These are phyloP conservation scores for Solanum etuberosum DNA, from an alignment of 257 asterid species.

Conservation along the genomic window DNA sequence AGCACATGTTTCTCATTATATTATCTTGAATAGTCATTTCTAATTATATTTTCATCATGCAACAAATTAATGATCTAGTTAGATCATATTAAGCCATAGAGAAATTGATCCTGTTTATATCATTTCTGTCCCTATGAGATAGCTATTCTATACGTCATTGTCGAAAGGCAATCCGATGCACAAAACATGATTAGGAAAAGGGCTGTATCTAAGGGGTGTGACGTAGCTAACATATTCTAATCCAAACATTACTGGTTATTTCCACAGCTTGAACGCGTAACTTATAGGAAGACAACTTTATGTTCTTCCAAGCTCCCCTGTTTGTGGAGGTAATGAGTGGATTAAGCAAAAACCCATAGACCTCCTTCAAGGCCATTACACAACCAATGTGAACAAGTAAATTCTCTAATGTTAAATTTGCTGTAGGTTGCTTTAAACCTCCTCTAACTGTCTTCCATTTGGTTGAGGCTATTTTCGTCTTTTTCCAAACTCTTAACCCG, in stretches of 20 bases:
- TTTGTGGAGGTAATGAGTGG: not conserved
- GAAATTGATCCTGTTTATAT: not conserved
- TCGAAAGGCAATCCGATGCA: no score
- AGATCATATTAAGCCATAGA: not conserved
- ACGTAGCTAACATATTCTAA: no score
- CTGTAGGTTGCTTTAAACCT: not conserved
- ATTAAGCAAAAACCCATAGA: no score
- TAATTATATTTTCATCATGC: not conserved
- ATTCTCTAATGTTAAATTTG: no score
- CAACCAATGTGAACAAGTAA: no score
- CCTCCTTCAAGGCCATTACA: not conserved
- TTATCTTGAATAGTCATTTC: not conserved
- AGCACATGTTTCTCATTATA: not conserved
- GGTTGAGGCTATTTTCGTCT: not conserved
- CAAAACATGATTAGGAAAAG: no score
- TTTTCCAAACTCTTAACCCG: not conserved
- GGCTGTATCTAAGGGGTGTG: not conserved
- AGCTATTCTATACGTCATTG: no score
- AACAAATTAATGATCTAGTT: not conserved
- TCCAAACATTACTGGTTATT: not conserved
- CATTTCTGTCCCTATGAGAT: not conserved
- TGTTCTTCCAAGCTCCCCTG: not conserved
- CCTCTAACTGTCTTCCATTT: not conserved
- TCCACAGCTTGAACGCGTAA: no score
- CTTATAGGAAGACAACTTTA: no score